Percentiles rank a stretch among this genome's conserved stretches.
phyloP scores from a whole-genome alignment of 495 filamentous ascomycete genomes.

The Talaromyces borbonicus region DNA sequence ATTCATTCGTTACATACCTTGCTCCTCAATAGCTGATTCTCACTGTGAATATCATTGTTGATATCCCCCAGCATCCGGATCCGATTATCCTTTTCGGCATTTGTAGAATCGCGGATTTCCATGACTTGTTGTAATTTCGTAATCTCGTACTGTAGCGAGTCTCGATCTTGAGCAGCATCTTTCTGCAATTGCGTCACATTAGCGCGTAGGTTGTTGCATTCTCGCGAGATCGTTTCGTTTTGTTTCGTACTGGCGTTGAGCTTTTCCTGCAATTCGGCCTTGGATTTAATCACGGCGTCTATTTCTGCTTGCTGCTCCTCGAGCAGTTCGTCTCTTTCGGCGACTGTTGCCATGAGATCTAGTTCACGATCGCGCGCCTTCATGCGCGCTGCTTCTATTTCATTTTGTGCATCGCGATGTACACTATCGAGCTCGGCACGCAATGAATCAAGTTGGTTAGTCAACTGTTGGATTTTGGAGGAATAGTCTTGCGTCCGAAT shows the following conservation, averaged over 20 bases:
- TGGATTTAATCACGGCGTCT: slow-evolving; percentile 13
- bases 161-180: slow-evolving; percentile 11
- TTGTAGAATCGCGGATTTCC: slow-evolving; percentile 11
- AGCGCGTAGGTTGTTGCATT: background rate
- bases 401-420: slow-evolving; percentile 14
- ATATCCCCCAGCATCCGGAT: slow-evolving; percentile 15
- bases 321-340: slow-evolving; percentile 35
- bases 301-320: slow-evolving; percentile 26
- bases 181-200: slow-evolving; percentile 8
- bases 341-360: slow-evolving; percentile 33
- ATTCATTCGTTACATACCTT: slow-evolving; percentile 18
- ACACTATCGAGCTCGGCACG: slow-evolving; percentile 22
- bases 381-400: slow-evolving; percentile 18
- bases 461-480: background rate
- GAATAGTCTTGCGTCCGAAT: slow-evolving; percentile 6
- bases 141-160: slow-evolving; percentile 15
- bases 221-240: background rate
- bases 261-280: slow-evolving; percentile 9
- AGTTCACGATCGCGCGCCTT: slow-evolving; percentile 29
- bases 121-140: slow-evolving; percentile 9
- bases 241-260: slow-evolving; percentile 12
- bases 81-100: slow-evolving; percentile 19
- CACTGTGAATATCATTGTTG: slow-evolving; percentile 13
- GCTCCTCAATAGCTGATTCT: slow-evolving; percentile 15
- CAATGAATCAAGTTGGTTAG: slow-evolving; percentile 9